These are phyloP conservation scores for Diddensiella santjacobensis DNA, from an alignment of 805 yeast species.

Conservation along the genomic window DNA sequence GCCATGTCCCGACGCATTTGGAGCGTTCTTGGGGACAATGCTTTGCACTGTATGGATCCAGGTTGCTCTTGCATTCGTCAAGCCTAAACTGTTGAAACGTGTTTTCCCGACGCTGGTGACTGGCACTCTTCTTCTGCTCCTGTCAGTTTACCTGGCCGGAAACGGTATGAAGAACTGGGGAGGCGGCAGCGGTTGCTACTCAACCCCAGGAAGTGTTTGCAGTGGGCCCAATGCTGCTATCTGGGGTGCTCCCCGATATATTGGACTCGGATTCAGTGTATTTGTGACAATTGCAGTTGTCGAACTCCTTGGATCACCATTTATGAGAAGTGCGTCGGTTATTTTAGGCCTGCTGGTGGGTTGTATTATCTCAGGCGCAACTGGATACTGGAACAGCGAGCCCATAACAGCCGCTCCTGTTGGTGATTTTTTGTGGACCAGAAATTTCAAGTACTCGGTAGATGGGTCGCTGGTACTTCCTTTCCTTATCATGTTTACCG, in stretches of 20 bases:
- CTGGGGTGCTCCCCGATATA: slow-evolving; percentile 44
- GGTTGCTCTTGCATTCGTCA: slow-evolving; percentile 59
- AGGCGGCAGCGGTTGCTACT: slow-evolving; percentile 60
- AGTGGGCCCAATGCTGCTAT: slow-evolving; percentile 32
- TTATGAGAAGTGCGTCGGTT: slow-evolving; percentile 48
- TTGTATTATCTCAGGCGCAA: slow-evolving; percentile 46
- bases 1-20: slow-evolving; percentile 76
- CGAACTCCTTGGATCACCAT: slow-evolving; percentile 44
- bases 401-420: slow-evolving; percentile 37
- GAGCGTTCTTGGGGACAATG: slow-evolving; percentile 57
- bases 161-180: slow-evolving; percentile 67
- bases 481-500: slow-evolving; percentile 42
- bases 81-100: slow-evolving; percentile 55
- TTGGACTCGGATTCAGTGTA: slow-evolving; percentile 44
- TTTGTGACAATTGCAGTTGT: slow-evolving; percentile 40
- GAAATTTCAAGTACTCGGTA: slow-evolving; percentile 41
- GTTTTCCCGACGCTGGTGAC: slow-evolving; percentile 73
- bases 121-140: slow-evolving; percentile 71
- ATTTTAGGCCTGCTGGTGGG: slow-evolving; percentile 44
- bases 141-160: slow-evolving; percentile 55
- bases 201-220: slow-evolving; percentile 10
- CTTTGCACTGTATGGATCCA: slow-evolving; percentile 59
- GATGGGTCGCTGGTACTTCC: slow-evolving; percentile 44
- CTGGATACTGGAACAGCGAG: slow-evolving; percentile 39
- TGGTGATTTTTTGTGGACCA: slow-evolving; percentile 45